Conservation (phyloP, 2,329 filamentous ascomycete species). For the Trichophyton rubrum region DNA sequence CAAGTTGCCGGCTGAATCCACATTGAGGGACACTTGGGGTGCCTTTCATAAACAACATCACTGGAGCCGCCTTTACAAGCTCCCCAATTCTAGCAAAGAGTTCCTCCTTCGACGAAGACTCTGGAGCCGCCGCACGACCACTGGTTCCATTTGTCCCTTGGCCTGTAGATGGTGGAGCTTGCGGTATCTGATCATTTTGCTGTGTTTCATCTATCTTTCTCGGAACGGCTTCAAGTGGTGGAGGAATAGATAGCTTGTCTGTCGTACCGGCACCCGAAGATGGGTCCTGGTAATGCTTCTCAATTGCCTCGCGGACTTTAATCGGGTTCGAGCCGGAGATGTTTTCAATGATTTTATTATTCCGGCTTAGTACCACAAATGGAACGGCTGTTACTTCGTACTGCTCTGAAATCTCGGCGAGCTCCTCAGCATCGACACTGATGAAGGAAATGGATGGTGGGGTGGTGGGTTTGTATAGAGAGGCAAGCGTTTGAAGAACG, state of each 20-base stretch:
- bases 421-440: slow-evolving; percentile 84
- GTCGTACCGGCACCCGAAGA: slow-evolving; percentile 21
- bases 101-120: slow-evolving; percentile 60
- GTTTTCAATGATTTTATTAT: slow-evolving; percentile 64
- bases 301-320: slow-evolving; percentile 74
- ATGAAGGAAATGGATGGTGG: slow-evolving; percentile 67
- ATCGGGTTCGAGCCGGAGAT: slow-evolving; percentile 81
- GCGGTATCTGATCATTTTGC: slow-evolving; percentile 12
- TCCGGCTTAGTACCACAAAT: slow-evolving; percentile 71
- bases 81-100: slow-evolving; percentile 67
- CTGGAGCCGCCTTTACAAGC: slow-evolving; percentile 85
- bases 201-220: slow-evolving; percentile 20
- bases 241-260: slow-evolving; percentile 26
- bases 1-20: slow-evolving; percentile 84
- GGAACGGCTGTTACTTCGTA: slow-evolving; percentile 95
- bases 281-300: slow-evolving; percentile 58
- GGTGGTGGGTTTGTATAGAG: slow-evolving; percentile 61
- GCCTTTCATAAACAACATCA: slow-evolving; percentile 99
- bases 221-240: slow-evolving; percentile 29
- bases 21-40: slow-evolving; percentile 77
- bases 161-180: slow-evolving; percentile 19
- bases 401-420: slow-evolving; percentile 78
- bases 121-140: slow-evolving; percentile 12
- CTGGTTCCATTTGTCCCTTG: slow-evolving; percentile 13
- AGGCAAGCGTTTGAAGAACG: slow-evolving; percentile 72